Evolutionary conservation across 148 eudicot species (phyloP), one percentile per base, ranked within the genome.

Genomic region (Limonium bicolor): DNA sequence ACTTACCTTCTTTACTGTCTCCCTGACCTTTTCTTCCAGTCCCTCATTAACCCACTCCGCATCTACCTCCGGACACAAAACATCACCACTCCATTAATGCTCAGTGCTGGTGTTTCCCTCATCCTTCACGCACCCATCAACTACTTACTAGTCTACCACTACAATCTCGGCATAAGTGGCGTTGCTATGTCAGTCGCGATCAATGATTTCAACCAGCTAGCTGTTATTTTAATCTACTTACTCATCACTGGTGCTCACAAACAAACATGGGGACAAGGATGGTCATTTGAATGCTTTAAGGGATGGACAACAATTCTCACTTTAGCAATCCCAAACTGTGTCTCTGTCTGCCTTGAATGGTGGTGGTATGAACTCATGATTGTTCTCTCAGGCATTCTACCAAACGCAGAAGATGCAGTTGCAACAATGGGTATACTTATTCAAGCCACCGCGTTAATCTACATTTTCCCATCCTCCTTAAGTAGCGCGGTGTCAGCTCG

Each of bases 321-420:
- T 4, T 69, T 73, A 0, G 79, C 77, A 2, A 19, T 76, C 5
- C 86, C 90, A 0, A 80, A 76, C 17, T 80, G 90, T 15, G 40
- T 66, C 1, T 76, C 82, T 0, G 85, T 84, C 0, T 84, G 95
- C 40, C 42, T 84, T 1, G 90, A 85, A 29, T 80, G 86, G 90
- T 85, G 90, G 90, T 83, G 82, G 73, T 84, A 84, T n/a, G 90
- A 84, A 51, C 49, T 80, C 29, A 71, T 80, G 90, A 80, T 84
- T 1, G 43, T 84, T 9, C 51, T 76, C 46, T 62, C 75, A 0
- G 82, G 82, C 0, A 17, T 68, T 6, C 56, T 79, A 0, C 33
- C 68, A 1, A 71, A 65, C 18, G 80, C 79, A 0, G 40, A 63
- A 0, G 82, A 65, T 20, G 64, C 72, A 0, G 74, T 76, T 1